A percentile compares a stretch with the other conserved stretches of the same genome.
Conservation (phyloP, 1,139 yeast species). For the Blastobotrys ciferrii region DNA sequence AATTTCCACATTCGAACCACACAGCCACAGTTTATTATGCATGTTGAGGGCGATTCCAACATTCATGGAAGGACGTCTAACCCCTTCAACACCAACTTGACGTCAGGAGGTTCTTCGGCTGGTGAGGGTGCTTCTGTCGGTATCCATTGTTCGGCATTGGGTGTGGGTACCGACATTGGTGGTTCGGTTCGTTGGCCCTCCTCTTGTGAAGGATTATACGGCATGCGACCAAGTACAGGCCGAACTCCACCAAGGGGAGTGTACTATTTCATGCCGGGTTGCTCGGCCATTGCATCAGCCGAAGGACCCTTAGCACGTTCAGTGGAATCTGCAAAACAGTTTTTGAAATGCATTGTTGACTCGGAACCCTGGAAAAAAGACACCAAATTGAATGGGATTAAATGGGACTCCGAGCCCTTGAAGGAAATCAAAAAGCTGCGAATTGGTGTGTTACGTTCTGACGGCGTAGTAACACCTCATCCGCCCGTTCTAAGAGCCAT, state of each 20-base stretch:
- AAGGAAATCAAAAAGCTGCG: slow-evolving; percentile 13
- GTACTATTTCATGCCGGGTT: slow-evolving; percentile 51
- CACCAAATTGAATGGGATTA: slow-evolving; percentile 46
- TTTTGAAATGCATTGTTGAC: slow-evolving; percentile 52
- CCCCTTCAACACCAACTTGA: slow-evolving; percentile 44
- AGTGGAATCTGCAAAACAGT: slow-evolving; percentile 29
- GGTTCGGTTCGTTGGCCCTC: slow-evolving; percentile 56
- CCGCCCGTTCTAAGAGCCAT: slow-evolving; percentile 54
- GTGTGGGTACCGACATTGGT: slow-evolving; percentile 60
- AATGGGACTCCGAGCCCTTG: slow-evolving; percentile 42
- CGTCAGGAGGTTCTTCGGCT: slow-evolving; percentile 62
- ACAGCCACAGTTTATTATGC: slow-evolving; percentile 58
- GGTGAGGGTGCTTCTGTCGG: slow-evolving; percentile 63
- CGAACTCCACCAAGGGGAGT: slow-evolving; percentile 44
- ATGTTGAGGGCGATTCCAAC: slow-evolving; percentile 47
- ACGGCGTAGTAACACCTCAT: slow-evolving; percentile 35
- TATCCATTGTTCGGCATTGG: slow-evolving; percentile 48
- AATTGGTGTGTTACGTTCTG: slow-evolving; percentile 17
- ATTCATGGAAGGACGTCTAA: slow-evolving; percentile 50
- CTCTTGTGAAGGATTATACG: slow-evolving; percentile 49
- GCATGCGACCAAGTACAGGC: slow-evolving; percentile 46
- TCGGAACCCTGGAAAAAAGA: slow-evolving; percentile 59
- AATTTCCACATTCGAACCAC: slow-evolving; percentile 56
- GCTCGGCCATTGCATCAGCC: slow-evolving; percentile 36
- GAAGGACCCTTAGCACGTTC: slow-evolving; percentile 19